phyloP scores from a whole-genome alignment of 345 rosid species.

The Lagerstroemia speciosa region DNA sequence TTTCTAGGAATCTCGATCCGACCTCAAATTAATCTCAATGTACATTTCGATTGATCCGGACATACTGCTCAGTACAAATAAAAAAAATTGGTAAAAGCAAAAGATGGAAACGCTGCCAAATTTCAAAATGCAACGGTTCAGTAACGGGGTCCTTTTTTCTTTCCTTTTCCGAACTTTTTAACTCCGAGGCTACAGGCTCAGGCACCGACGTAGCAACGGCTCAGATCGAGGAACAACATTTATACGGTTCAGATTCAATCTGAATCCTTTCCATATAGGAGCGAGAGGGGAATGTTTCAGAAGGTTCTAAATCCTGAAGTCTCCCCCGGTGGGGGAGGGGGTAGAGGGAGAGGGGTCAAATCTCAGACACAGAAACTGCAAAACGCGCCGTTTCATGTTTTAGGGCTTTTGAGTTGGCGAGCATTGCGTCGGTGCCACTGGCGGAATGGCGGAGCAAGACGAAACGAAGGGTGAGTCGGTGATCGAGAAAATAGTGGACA shows the following conservation, averaged over 20 bases:
- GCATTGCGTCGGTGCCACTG: not conserved
- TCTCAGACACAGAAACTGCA: not conserved
- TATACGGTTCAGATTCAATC: conserved; percentile 4
- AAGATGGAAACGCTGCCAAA: too few species aligned
- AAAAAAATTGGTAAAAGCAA: too few species aligned
- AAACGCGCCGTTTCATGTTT: conserved; percentile 8
- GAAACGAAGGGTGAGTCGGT: conserved; percentile 14
- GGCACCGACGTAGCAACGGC: conserved; percentile 7
- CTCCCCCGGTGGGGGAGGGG: not conserved
- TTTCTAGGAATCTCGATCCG: too few species aligned
- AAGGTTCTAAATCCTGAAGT: not conserved
- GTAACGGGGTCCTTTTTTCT: too few species aligned
- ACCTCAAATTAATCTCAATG: too few species aligned
- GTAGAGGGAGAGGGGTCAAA: not conserved
- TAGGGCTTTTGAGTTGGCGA: conserved; percentile 7
- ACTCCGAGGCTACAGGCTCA: conserved; percentile 2
- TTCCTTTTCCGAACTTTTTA: not conserved
- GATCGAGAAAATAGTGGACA: conserved; percentile 15
- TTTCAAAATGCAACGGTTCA: too few species aligned
- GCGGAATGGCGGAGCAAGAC: conserved; percentile 20
- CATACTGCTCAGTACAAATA: too few species aligned
- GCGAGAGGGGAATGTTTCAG: not conserved
- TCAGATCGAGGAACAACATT: not conserved
- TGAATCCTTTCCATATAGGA: not conserved
- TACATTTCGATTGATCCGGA: too few species aligned